Conservation (phyloP, 2,329 filamentous ascomycete species). For the Dendryphion nanum region DNA sequence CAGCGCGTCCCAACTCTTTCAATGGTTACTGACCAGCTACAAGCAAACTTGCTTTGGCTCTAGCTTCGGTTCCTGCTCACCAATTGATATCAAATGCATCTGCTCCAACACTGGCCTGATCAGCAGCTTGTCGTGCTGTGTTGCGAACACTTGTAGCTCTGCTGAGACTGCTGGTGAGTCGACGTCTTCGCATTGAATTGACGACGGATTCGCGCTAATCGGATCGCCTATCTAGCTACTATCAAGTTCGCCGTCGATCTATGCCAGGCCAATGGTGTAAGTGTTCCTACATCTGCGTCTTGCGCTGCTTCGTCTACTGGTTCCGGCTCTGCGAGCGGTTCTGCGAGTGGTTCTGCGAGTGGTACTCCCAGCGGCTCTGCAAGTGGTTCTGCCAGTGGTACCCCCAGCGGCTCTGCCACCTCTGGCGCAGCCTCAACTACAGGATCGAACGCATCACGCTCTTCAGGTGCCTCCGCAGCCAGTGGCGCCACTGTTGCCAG, state of each 20-base stretch:
- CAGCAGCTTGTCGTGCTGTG: slow-evolving; percentile 42
- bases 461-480: no score
- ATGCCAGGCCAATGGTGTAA: slow-evolving; percentile 39
- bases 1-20: neutral
- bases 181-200: no score
- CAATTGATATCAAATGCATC: slow-evolving; percentile 43
- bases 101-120: slow-evolving; percentile 40
- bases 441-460: no score
- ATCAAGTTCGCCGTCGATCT: slow-evolving; percentile 43
- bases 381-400: slow-evolving; percentile 12
- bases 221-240: slow-evolving; percentile 29
- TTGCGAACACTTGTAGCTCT: slow-evolving; percentile 32
- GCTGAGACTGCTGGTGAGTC: slow-evolving; percentile 36
- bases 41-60: slow-evolving; percentile 37
- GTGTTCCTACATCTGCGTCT: slow-evolving; percentile 38
- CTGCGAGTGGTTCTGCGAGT: slow-evolving; percentile 5
- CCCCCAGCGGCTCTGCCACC: neutral
- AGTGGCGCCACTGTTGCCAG: no score
- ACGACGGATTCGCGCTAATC: neutral
- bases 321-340: slow-evolving; percentile 2
- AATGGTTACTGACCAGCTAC: slow-evolving; percentile 3
- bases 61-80: slow-evolving; percentile 37
- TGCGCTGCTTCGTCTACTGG: slow-evolving; percentile 22
- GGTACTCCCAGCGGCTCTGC: slow-evolving; percentile 1
- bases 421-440: no score